Evolutionary conservation across 2,329 filamentous ascomycete species (phyloP).

Genomic region (Tricladium varicosporioides): DNA sequence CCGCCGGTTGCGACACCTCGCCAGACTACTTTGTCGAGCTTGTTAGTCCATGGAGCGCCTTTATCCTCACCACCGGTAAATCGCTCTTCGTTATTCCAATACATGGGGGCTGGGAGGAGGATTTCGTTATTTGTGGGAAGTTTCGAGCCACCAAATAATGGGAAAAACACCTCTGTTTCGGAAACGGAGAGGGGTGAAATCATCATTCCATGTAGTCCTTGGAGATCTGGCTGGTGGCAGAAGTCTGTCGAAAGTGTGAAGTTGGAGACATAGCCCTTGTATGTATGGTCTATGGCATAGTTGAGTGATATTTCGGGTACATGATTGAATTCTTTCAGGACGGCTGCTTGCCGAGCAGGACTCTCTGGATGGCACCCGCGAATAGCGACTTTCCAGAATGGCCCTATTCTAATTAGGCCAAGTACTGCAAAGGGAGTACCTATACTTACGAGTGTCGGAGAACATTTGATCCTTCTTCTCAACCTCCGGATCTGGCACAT

Average conservation of each 20-base stretch:
- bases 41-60: slow-evolving; percentile 55
- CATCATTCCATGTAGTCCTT: slow-evolving; percentile 54
- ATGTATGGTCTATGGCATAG: slow-evolving; percentile 38
- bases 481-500: slow-evolving; percentile 35
- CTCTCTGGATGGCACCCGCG: slow-evolving; percentile 62
- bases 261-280: slow-evolving; percentile 39
- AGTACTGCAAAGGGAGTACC: slow-evolving; percentile 37
- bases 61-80: slow-evolving; percentile 55
- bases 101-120: slow-evolving; percentile 61
- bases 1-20: slow-evolving; percentile 63
- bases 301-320: slow-evolving; percentile 48
- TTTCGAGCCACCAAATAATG: slow-evolving; percentile 60
- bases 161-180: slow-evolving; percentile 52
- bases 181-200: slow-evolving; percentile 48
- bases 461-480: slow-evolving; percentile 9
- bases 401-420: slow-evolving; percentile 45
- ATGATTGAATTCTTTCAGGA: slow-evolving; percentile 43
- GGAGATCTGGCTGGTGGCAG: slow-evolving; percentile 52
- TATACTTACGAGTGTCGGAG: slow-evolving; percentile 30
- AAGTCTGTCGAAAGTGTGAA: slow-evolving; percentile 44
- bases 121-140: slow-evolving; percentile 61
- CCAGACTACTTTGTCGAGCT: slow-evolving; percentile 56
- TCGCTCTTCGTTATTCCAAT: slow-evolving; percentile 54
- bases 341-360: slow-evolving; percentile 48
- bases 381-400: slow-evolving; percentile 56